Percentiles rank a stretch among this genome's conserved stretches.
These are phyloP conservation scores for Phyllachora maydis DNA, from an alignment of 2,329 filamentous ascomycete species.

Conservation along the genomic window DNA sequence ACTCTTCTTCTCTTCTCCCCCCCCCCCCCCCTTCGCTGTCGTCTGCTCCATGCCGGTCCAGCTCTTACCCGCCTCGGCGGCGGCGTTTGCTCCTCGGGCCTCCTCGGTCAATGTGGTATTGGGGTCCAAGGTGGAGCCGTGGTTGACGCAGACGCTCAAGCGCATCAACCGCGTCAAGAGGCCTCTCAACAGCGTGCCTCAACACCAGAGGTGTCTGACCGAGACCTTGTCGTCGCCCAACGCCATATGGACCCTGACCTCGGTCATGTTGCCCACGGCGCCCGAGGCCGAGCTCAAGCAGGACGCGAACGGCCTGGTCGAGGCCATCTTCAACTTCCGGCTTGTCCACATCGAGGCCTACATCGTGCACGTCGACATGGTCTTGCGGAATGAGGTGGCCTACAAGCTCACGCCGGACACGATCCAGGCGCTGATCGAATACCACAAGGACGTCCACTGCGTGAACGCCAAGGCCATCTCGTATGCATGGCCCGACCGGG, in stretches of 20 bases:
- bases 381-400: conserved; percentile 88
- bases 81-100: conserved; percentile 79
- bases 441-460: conserved; percentile 91
- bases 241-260: conserved; percentile 88
- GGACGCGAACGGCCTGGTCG: conserved; percentile 64
- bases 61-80: conserved; percentile 84
- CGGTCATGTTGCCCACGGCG: conserved; percentile 78
- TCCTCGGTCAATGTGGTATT: conserved; percentile 90
- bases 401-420: conserved; percentile 94
- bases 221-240: conserved; percentile 78
- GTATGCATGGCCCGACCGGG: conserved; percentile 93
- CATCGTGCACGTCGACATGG: conserved; percentile 98
- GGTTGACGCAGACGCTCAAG: conserved; percentile 93
- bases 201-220: conserved; percentile 88
- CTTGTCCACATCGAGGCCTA: conserved; percentile 90
- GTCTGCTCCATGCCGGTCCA: conserved; percentile 86
- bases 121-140: conserved; percentile 79
- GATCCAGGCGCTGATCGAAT: conserved; percentile 82
- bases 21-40: too few species aligned
- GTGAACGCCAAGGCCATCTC: conserved; percentile 75
- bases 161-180: conserved; percentile 93
- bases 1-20: too few species aligned
- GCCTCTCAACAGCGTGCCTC: conserved; percentile 86
- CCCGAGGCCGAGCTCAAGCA: conserved; percentile 68
- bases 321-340: conserved; percentile 83